Conservation (phyloP, 2,329 filamentous ascomycete species). For the Ophiostoma himal-ulmi region DNA sequence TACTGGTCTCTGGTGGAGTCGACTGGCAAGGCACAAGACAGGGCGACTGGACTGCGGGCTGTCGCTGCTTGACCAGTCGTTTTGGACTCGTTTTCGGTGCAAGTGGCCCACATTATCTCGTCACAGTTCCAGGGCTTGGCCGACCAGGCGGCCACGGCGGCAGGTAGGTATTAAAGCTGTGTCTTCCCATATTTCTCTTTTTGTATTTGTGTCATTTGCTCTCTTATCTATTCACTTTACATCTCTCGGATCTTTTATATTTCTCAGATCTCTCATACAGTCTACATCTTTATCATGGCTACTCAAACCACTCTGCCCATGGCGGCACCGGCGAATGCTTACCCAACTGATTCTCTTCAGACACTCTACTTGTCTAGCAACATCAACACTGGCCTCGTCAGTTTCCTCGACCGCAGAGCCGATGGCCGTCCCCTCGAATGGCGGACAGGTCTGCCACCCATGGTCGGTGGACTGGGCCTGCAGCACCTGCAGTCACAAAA, state of each 20-base stretch:
- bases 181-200: neutral
- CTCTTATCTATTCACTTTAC: neutral
- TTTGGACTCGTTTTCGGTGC: neutral
- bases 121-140: neutral
- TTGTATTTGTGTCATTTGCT: neutral
- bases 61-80: neutral
- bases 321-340: neutral
- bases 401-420: conserved; percentile 19
- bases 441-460: conserved; percentile 20
- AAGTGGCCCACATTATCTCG: neutral
- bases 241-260: neutral
- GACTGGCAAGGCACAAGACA: neutral
- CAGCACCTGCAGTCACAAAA: neutral
- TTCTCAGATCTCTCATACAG: neutral
- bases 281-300: neutral
- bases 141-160: neutral
- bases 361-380: neutral
- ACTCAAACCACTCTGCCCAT: neutral
- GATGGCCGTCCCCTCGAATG: conserved; percentile 19
- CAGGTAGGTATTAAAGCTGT: conserved; percentile 1
- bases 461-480: neutral
- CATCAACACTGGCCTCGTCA: conserved; percentile 14
- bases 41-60: neutral
- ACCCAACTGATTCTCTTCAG: neutral
- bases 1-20: neutral